These are phyloP conservation scores for Globisporangium megalacanthum DNA, from an alignment of 352 stramenopile species.

Conservation along the genomic window DNA sequence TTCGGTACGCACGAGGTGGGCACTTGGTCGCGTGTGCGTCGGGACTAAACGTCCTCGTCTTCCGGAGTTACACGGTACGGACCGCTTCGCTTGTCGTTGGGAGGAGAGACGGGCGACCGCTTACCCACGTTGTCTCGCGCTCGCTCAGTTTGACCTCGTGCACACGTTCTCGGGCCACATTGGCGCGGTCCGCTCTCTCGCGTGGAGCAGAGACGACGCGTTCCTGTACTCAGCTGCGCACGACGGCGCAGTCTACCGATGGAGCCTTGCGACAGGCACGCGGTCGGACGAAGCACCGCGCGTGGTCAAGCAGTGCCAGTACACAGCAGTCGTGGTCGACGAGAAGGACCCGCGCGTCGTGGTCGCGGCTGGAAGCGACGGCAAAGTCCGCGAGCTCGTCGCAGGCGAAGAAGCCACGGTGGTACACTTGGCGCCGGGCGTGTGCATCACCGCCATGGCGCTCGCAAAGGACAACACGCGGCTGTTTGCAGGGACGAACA, in stretches of 20 bases:
- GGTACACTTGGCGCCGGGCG: slow-evolving; percentile 36
- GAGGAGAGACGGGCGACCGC: too few relatives aligned
- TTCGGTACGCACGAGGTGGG: slow-evolving; percentile 61
- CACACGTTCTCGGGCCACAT: slow-evolving; percentile 82
- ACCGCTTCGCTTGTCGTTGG: neutral
- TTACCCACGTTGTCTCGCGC: too few relatives aligned
- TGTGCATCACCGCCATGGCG: slow-evolving; percentile 45
- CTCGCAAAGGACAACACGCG: slow-evolving; percentile 53
- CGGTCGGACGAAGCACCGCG: slow-evolving; percentile 73
- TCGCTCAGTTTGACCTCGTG: slow-evolving; percentile 37
- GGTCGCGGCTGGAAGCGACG: slow-evolving; percentile 54
- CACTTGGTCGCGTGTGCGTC: slow-evolving; percentile 72
- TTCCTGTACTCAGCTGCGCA: slow-evolving; percentile 74
- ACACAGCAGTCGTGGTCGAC: slow-evolving; percentile 51
- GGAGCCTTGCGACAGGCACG: slow-evolving; percentile 45
- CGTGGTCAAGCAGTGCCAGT: slow-evolving; percentile 75
- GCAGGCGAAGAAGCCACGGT: slow-evolving; percentile 50
- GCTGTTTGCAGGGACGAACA: slow-evolving; percentile 62
- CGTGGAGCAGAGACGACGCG: slow-evolving; percentile 66
- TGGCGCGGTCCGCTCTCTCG: slow-evolving; percentile 52
- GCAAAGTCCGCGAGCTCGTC: slow-evolving; percentile 60
- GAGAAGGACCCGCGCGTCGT: slow-evolving; percentile 39
- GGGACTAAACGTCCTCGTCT: slow-evolving; percentile 56
- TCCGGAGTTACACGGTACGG: slow-evolving; percentile 57
- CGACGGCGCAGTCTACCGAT: slow-evolving; percentile 81